A percentile compares a stretch with the other conserved stretches of the same genome.
Conservation (phyloP, 352 stramenopile genomes). For the Elongisporangium anandrum region DNA sequence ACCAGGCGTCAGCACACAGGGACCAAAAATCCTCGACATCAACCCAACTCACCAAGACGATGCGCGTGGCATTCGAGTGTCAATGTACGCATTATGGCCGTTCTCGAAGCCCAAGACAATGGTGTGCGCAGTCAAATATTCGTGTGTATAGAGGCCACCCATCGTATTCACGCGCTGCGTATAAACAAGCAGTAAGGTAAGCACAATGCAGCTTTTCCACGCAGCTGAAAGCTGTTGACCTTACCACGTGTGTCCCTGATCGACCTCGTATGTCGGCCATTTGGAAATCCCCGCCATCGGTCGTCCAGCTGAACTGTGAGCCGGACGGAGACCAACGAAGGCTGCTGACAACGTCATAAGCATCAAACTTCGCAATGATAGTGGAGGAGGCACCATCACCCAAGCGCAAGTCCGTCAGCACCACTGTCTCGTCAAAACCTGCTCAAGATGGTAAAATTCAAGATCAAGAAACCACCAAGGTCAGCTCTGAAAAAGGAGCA, state of each 20-base stretch:
- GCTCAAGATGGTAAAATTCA: constrained; percentile 6
- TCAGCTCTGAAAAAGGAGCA: not conserved
- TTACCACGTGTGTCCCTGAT: constrained; percentile 22
- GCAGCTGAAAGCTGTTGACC: not conserved
- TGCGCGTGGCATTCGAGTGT: constrained; percentile 54
- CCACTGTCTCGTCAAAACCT: constrained; percentile 79
- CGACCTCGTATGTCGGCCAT: constrained; percentile 42
- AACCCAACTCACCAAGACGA: constrained; percentile 28
- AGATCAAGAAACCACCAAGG: not conserved
- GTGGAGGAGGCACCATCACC: constrained; percentile 10
- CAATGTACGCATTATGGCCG: constrained; percentile 56
- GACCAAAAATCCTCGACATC: not conserved
- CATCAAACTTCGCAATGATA: constrained; percentile 59
- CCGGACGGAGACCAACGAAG: constrained; percentile 54
- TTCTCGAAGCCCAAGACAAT: constrained; percentile 67
- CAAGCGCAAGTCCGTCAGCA: constrained; percentile 57
- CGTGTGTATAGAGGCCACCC: constrained; percentile 68
- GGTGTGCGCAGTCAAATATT: constrained; percentile 48
- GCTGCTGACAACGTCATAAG: constrained; percentile 77
- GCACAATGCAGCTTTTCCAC: not conserved
- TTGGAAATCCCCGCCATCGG: constrained; percentile 74
- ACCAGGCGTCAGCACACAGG: not conserved
- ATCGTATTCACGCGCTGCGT: constrained; percentile 30
- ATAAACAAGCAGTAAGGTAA: not conserved
- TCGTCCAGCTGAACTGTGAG: constrained; percentile 72